Evolutionary conservation across 768 basidiomycete species (phyloP).

Genomic region (Suillus placidus): DNA sequence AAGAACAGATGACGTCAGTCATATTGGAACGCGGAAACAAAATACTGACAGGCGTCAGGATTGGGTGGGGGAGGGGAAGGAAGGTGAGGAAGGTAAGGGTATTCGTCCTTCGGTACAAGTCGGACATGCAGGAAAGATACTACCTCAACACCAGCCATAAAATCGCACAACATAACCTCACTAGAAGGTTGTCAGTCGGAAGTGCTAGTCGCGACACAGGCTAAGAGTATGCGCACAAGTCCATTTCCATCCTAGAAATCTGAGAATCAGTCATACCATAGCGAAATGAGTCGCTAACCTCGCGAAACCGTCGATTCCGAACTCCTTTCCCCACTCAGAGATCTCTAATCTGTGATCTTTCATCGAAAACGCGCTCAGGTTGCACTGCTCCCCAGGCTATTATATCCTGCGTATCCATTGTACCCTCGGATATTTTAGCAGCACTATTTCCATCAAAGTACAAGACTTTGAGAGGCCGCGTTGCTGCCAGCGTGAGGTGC

Average conservation of each 20-base stretch:
- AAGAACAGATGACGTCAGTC: background rate
- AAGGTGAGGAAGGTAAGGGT: too few relatives aligned
- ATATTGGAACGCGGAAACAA: background rate
- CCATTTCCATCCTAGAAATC: slow-evolving; percentile 47
- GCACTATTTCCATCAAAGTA: slow-evolving; percentile 38
- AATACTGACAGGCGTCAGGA: background rate
- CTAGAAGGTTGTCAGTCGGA: slow-evolving; percentile 24
- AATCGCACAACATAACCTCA: slow-evolving; percentile 53
- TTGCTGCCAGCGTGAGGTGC: slow-evolving; percentile 35
- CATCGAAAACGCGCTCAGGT: slow-evolving; percentile 22
- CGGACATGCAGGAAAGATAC: slow-evolving; percentile 43
- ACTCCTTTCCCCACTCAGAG: slow-evolving; percentile 36
- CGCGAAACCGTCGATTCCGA: slow-evolving; percentile 38
- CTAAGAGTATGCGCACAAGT: slow-evolving; percentile 41
- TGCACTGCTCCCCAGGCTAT: slow-evolving; percentile 31
- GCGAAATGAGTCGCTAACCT: slow-evolving; percentile 17
- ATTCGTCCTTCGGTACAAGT: background rate
- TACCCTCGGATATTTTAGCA: slow-evolving; percentile 32
- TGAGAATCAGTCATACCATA: background rate
- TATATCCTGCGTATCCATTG: slow-evolving; percentile 40
- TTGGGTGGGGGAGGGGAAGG: background rate
- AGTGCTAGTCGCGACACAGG: background rate
- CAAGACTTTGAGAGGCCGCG: slow-evolving; percentile 32
- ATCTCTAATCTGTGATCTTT: slow-evolving; percentile 28
- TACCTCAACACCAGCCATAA: slow-evolving; percentile 41